Evolutionary conservation across 129 eudicot genomes (phyloP).

Genomic region (Tagetes erecta): DNA sequence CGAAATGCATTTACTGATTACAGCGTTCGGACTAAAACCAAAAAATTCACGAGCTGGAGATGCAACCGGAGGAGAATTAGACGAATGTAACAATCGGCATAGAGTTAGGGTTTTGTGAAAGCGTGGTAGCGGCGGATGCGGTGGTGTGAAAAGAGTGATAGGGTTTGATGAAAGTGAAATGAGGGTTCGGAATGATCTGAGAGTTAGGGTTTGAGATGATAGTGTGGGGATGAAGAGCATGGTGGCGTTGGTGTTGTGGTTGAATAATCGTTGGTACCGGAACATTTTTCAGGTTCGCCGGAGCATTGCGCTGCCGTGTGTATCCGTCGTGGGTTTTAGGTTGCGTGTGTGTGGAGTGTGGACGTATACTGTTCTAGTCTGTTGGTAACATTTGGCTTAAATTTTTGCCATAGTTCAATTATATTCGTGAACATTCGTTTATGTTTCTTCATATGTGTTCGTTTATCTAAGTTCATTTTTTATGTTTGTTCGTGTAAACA

Average conservation of each 20-base stretch:
- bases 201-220: conserved; percentile 38
- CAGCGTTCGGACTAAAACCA: conserved; percentile 21
- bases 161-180: conserved; percentile 28
- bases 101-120: conserved; percentile 25
- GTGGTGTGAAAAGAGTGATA: conserved; percentile 25
- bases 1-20: conserved; percentile 43
- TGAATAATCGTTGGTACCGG: conserved; percentile 20
- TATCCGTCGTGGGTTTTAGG: conserved; percentile 21
- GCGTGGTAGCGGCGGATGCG: not conserved
- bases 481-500: too few species aligned
- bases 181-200: conserved; percentile 30
- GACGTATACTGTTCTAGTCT: not conserved
- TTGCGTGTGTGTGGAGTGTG: conserved; percentile 11
- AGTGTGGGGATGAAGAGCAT: conserved; percentile 22
- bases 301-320: conserved; percentile 20
- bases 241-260: conserved; percentile 23
- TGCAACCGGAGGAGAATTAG: conserved; percentile 21
- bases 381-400: not conserved
- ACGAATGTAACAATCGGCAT: conserved; percentile 22
- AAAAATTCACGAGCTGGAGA: conserved; percentile 25
- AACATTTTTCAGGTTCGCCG: conserved; percentile 26
- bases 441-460: too few species aligned
- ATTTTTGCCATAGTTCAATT: too few species aligned
- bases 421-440: too few species aligned
- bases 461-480: too few species aligned